Conservation (phyloP, 257 asterid genomes). For the Gentiana straminea region DNA sequence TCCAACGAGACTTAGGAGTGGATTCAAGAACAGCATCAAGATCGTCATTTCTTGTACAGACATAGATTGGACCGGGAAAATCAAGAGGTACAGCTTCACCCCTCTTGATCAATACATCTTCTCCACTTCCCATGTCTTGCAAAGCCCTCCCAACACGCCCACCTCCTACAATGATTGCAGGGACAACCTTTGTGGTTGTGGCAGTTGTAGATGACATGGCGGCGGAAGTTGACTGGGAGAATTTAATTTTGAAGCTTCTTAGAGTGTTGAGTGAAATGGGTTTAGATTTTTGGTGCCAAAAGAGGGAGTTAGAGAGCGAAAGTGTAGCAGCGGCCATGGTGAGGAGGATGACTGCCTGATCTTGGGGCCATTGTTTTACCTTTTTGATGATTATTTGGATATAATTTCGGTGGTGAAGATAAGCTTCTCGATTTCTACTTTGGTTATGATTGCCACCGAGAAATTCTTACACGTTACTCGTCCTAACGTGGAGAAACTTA, state of each 20-base stretch:
- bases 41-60: slow-evolving; percentile 92
- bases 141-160: slow-evolving; percentile 93
- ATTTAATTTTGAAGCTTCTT: slow-evolving; percentile 15
- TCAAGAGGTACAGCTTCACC: slow-evolving; percentile 79
- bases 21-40: slow-evolving; percentile 79
- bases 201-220: slow-evolving; percentile 33
- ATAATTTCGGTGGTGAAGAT: slow-evolving; percentile 32
- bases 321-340: slow-evolving; percentile 22
- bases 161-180: slow-evolving; percentile 88
- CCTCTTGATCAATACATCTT: slow-evolving; percentile 68
- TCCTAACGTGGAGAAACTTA: too few relatives aligned
- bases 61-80: slow-evolving; percentile 75
- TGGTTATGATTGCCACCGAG: too few relatives aligned
- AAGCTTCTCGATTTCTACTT: slow-evolving; percentile 49
- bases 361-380: slow-evolving; percentile 34
- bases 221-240: slow-evolving; percentile 36
- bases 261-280: slow-evolving; percentile 25
- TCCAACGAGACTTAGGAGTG: slow-evolving; percentile 83
- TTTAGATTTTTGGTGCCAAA: slow-evolving; percentile 25
- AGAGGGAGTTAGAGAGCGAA: slow-evolving; percentile 39
- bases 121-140: slow-evolving; percentile 82
- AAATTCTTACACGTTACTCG: too few relatives aligned
- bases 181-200: slow-evolving; percentile 40
- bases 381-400: slow-evolving; percentile 8
- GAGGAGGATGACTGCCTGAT: slow-evolving; percentile 12